phyloP scores from a whole-genome alignment of 441 rosid species.

The Isatis lusitanica region DNA sequence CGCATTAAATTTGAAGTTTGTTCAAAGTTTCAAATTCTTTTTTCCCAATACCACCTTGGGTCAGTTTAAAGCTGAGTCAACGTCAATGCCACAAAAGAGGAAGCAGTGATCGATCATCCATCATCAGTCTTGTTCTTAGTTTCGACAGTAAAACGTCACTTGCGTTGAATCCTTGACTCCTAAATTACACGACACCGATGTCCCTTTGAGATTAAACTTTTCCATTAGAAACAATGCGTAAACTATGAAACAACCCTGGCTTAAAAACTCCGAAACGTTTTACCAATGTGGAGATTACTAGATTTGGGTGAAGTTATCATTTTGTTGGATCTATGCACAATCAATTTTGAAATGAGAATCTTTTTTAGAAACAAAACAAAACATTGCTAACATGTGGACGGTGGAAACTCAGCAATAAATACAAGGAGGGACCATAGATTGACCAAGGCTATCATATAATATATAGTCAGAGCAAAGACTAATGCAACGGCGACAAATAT shows the following conservation, averaged over 20 bases:
- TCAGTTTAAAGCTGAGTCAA: constrained; percentile 34
- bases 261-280: neutral
- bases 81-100: constrained; percentile 40
- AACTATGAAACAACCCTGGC: neutral
- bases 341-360: neutral
- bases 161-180: constrained; percentile 24
- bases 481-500: constrained; percentile 27
- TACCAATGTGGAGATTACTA: constrained; percentile 10
- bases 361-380: neutral
- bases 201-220: constrained; percentile 8
- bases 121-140: constrained; percentile 12
- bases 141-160: constrained; percentile 28
- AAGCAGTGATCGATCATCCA: constrained; percentile 27
- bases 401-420: constrained; percentile 29
- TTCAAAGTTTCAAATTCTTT: constrained; percentile 2
- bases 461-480: constrained; percentile 17
- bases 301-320: constrained; percentile 9
- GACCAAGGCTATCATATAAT: constrained; percentile 23
- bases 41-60: neutral
- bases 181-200: constrained; percentile 19
- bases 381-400: constrained; percentile 29
- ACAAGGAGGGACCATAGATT: constrained; percentile 30
- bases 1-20: constrained; percentile 29
- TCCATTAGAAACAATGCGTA: constrained; percentile 14
- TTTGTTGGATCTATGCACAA: constrained; percentile 16